Base-by-base conservation (phyloP, 179 eudicot species). In the Actinidia arguta region DNA sequence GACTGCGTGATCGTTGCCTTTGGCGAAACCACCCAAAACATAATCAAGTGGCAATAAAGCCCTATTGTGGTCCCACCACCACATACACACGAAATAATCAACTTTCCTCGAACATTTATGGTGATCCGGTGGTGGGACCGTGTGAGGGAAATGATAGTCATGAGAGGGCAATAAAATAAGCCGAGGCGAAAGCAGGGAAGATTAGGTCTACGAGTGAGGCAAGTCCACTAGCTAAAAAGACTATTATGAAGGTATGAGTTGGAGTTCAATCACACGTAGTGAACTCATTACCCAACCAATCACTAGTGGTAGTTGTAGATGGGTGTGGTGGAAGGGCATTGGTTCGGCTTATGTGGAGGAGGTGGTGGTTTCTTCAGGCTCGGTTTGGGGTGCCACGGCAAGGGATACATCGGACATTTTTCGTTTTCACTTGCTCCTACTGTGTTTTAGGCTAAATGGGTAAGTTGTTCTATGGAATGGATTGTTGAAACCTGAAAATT, bases 191-290 rank as follows among this genome's bases (percentile, higher is more conserved):
- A 63, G 90, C 95, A 0, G 98, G 98, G 78, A 91, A 96, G 62
- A 88, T 50, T 22, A 96, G 91, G 86, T 96, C 98, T 7, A 92
- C 76, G 55, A 95, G 93, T 1, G 99, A 98, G 82, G 95, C 94
- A 4, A 96, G 89, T 22, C 99, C 99, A 64, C 95, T 95, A 9
- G 91, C 89, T 0, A 98, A 96, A 84, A 96, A 92, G 5, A 96
- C 98, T 94, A 96, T 93, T 25, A 96, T 95, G 94, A 96, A 96
- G 27, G 95, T 17, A 95, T 96, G 56, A 96, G 88, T 70, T 96
- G 99, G 72, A 96, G 93, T 59, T 96, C 99, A 58, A 96, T 92
- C 0, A 95, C 91, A 0, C 98, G 95, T 7, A 95, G 86, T 36
- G 98, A 90, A 3, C 98, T 95, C 91, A 92, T 87, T 27, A 90